Evolutionary conservation across 352 stramenopile species (phyloP).

Genomic region (Pythium chondricola): DNA sequence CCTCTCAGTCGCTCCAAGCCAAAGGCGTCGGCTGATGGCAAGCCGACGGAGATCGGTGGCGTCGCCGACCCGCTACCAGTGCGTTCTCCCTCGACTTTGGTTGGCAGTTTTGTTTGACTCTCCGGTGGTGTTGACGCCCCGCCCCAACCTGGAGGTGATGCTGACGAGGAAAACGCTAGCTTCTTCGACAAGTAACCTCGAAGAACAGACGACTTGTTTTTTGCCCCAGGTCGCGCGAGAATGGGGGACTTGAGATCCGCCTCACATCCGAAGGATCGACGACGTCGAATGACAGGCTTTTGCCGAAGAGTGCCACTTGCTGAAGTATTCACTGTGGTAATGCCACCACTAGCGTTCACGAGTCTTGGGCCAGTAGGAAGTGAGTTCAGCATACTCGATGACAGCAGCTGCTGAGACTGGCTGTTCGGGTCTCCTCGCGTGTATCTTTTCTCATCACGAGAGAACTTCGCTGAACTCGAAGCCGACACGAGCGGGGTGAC

Average conservation of each 20-base stretch:
- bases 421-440: no score
- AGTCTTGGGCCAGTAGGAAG: constrained; percentile 14
- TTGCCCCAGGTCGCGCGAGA: constrained; percentile 12
- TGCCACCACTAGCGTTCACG: background rate
- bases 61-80: constrained; percentile 14
- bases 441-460: no score
- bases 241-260: constrained; percentile 35
- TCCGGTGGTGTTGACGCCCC: constrained; percentile 2
- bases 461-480: no score
- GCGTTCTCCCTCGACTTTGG: constrained; percentile 2
- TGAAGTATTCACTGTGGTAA: background rate
- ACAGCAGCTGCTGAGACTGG: constrained; percentile 11
- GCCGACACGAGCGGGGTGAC: constrained; percentile 4
- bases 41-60: constrained; percentile 10
- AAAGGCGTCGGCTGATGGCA: no score
- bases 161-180: constrained; percentile 10
- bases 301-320: background rate
- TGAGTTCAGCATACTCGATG: constrained; percentile 16
- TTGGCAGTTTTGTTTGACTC: background rate
- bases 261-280: constrained; percentile 68
- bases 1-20: no score
- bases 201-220: constrained; percentile 35
- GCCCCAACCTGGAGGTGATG: constrained; percentile 12
- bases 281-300: constrained; percentile 40
- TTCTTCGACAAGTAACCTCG: constrained; percentile 43